Base-by-base conservation (phyloP, 2,329 filamentous ascomycete species). In the Cladophialophora immunda region DNA sequence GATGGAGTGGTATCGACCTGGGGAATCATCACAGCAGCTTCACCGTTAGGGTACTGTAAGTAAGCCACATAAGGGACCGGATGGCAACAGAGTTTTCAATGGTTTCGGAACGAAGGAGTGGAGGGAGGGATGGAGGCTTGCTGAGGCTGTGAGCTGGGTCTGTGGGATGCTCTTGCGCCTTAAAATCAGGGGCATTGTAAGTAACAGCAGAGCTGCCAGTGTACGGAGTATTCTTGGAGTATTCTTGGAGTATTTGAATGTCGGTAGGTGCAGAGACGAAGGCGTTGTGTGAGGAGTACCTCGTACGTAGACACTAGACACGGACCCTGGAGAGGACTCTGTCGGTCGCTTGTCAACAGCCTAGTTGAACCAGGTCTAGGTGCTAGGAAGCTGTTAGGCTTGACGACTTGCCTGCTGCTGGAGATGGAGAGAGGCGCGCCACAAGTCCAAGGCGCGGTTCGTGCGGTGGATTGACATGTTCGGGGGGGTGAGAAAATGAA, bases 381-480 rank as follows among this genome's bases (percentile, higher is more conserved):
- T 15, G 11, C 34, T 15, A 30, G 29, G 29, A 30, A 30, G 8
- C 29, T 11, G 34, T 38, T 11, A 38, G 34, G 34, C 34, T 38
- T 13, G 34, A 4, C 9, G 34, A 4, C 15, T 38, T 38, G 34
- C 11, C 30, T 38, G 38, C 17, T n/a, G 38, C n/a, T n/a, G 38
- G 38, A n/a, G 38, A 41, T 41, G 38, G 38, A 41, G 15, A 41
- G 38, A 41, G 38, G 38, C n/a, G n/a, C 38, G 38, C 38, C 38
- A 41, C 17, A 19, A 19, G 17, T 17, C 38, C 38, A n/a, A 41
- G 38, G 38, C 38, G 38, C 38, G 38, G 38, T n/a, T 41, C 17
- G 50, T 27, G 45, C 34, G 13, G 41, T 60, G 27, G 41, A 59
- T 32, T 59, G 45, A n/a, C n/a, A n/a, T n/a, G n/a, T n/a, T n/a